phyloP scores from a whole-genome alignment of 2,329 filamentous ascomycete species.

The Trichoderma guizhouense region DNA sequence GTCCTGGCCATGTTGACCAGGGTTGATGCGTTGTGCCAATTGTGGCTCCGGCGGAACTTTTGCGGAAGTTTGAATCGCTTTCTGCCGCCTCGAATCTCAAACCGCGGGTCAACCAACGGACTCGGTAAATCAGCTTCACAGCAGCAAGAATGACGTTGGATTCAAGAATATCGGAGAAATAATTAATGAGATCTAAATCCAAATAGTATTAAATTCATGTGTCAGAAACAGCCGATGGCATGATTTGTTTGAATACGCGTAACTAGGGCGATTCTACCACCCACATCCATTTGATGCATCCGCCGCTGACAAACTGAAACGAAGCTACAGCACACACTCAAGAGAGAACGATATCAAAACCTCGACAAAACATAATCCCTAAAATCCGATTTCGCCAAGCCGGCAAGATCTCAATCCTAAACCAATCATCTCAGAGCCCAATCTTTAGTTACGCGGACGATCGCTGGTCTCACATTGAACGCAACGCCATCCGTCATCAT shows the following conservation, averaged over 20 bases:
- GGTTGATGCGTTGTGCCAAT: neutral
- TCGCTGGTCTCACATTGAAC: neutral
- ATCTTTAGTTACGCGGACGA: neutral
- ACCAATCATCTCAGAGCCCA: neutral
- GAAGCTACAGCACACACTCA: neutral
- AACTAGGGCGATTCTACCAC: neutral
- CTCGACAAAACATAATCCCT: neutral
- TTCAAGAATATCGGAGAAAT: too few relatives aligned
- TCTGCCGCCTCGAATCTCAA: neutral
- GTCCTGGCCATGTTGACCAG: neutral
- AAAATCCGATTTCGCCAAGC: neutral
- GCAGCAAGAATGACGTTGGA: neutral
- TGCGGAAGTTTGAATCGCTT: neutral
- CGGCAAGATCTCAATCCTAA: neutral
- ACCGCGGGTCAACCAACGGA: neutral
- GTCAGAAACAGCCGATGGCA: neutral
- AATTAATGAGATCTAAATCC: too few relatives aligned
- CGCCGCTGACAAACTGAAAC: neutral
- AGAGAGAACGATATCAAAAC: neutral
- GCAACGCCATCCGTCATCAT: neutral
- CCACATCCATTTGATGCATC: neutral
- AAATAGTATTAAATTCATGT: neutral
- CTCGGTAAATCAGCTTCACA: neutral
- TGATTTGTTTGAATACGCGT: neutral
- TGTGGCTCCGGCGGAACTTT: neutral